Evolutionary conservation across 345 rosid genomes (phyloP), one percentile per base, ranked within the genome.

Genomic region (Lepidium africanum): DNA sequence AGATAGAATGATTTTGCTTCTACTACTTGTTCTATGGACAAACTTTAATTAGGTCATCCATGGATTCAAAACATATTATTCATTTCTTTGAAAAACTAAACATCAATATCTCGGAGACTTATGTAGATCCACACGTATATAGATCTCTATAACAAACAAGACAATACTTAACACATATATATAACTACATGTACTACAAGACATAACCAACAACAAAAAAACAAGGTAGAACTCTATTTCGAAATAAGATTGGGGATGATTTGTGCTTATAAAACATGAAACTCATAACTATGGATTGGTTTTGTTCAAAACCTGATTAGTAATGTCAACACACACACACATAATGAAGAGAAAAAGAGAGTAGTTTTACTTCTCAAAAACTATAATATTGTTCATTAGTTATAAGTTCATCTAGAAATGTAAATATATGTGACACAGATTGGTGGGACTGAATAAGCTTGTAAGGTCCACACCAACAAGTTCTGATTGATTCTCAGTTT

Each of bases 401-500:
- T 43, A 61, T 41, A 54, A 35, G 46, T 16, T 40, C 62, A 61
- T 10, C 69, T 49, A 70, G 21, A 13, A 4, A 51, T 42, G 40
- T 35, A 53, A 35, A 54, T 43, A 14, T 48, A 36, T 38, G 75
- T 48, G 41, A 15, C 48, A 63, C 12, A 71, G 25, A 45, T 25
- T 61, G 63, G 70, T 63, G 64, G 63, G 63, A 63, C 70, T 63
- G 49, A 25, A 55, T 62, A 45, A 23, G 57, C 56, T 41, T 15
- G 64, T 71, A 71, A 46, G 70, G 58, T 46, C 64, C 70, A 71
- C 42, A 71, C 42, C 47, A 45, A 53, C 63, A 53, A 62, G 55
- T 52, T 71, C 62, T 71, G 19, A 63, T 54, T 62, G 69, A 43
- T 63, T 54, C 64, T 63, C 70, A 46, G 47, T 54, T 71, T 63